Evolutionary conservation across 2,329 filamentous ascomycete species (phyloP).

Genomic region (Seiridium unicorne): DNA sequence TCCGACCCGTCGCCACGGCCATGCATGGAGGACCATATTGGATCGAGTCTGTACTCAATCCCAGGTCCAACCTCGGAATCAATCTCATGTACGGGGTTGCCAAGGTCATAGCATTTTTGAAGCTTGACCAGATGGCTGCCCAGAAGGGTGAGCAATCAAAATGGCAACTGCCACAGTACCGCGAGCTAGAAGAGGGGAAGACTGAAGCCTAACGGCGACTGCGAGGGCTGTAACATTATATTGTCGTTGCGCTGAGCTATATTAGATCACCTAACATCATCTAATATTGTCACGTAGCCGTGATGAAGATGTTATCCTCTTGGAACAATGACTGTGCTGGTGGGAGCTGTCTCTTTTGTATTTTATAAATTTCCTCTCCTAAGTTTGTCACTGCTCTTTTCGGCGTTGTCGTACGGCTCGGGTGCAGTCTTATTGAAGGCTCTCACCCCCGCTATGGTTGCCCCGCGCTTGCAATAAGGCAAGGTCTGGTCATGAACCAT

Average conservation of each 20-base stretch:
- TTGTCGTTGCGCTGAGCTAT: neutral
- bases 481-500: too few relatives aligned
- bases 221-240: neutral
- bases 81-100: neutral
- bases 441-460: too few relatives aligned
- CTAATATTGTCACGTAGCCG: too few relatives aligned
- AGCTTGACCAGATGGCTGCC: neutral
- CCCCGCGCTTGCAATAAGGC: too few relatives aligned
- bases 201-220: neutral
- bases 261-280: neutral
- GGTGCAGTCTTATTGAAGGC: too few relatives aligned
- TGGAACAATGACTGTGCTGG: too few relatives aligned
- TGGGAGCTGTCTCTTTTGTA: too few relatives aligned
- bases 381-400: too few relatives aligned
- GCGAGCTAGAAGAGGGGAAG: neutral
- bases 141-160: neutral
- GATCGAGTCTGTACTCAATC: neutral
- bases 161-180: neutral
- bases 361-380: too few relatives aligned
- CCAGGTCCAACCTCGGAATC: neutral
- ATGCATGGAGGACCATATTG: neutral
- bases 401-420: too few relatives aligned
- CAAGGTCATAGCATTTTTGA: neutral
- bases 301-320: too few relatives aligned
- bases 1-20: neutral